Percentiles rank a stretch among this genome's conserved stretches.
These are phyloP conservation scores for Russula foetens DNA, from an alignment of 768 basidiomycete species.

Conservation along the genomic window DNA sequence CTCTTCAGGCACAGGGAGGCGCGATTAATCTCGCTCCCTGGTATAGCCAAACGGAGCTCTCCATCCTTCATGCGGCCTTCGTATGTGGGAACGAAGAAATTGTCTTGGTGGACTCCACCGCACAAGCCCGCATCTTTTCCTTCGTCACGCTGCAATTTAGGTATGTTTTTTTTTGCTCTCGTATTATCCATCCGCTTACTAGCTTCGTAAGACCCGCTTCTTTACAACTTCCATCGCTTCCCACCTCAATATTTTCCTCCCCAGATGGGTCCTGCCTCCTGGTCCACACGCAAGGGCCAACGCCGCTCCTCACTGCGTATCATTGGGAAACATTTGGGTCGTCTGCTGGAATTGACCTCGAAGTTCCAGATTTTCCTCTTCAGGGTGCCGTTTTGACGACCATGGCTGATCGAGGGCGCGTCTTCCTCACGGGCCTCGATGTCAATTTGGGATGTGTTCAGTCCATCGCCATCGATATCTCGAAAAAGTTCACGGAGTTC, in stretches of 20 bases:
- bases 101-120: slow-evolving; percentile 37
- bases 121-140: slow-evolving; percentile 44
- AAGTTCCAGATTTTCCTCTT: slow-evolving; percentile 25
- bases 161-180: slow-evolving; percentile 25
- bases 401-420: slow-evolving; percentile 32
- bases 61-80: slow-evolving; percentile 35
- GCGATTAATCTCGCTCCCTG: slow-evolving; percentile 35
- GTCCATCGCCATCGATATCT: slow-evolving; percentile 45
- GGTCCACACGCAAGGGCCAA: slow-evolving; percentile 19
- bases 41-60: slow-evolving; percentile 28
- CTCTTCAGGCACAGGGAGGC: slow-evolving; percentile 36
- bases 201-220: slow-evolving; percentile 34
- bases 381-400: slow-evolving; percentile 35
- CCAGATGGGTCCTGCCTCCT: slow-evolving; percentile 50
- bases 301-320: slow-evolving; percentile 31
- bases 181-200: background rate
- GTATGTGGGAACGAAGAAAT: slow-evolving; percentile 46
- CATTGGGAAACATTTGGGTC: slow-evolving; percentile 55
- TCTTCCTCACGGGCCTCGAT: slow-evolving; percentile 39
- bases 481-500: slow-evolving; percentile 47
- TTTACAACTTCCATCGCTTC: slow-evolving; percentile 31
- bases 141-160: slow-evolving; percentile 45
- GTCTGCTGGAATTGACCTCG: slow-evolving; percentile 34
- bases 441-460: slow-evolving; percentile 25
- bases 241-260: slow-evolving; percentile 35